Percentiles rank a stretch among this genome's conserved stretches.
Evolutionary conservation across 2,329 filamentous ascomycete genomes (phyloP).

Genomic region (Rugonectria rugulosa): DNA sequence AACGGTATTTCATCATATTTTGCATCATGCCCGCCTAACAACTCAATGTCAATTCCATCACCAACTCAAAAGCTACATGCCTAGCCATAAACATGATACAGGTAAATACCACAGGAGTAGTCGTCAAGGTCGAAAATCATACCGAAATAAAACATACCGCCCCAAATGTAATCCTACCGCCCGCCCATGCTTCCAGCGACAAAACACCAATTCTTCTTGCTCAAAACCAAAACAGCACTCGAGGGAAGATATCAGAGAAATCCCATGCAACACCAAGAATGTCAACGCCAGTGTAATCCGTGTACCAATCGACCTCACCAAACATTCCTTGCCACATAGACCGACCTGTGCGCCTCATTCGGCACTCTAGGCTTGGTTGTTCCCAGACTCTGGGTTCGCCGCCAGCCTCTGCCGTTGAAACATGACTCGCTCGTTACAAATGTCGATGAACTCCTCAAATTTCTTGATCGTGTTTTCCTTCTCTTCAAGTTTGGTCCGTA

Average conservation of each 20-base stretch:
- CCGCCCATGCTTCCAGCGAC: constrained; percentile 22
- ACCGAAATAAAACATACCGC: constrained; percentile 26
- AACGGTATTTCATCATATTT: too few relatives aligned
- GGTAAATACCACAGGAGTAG: constrained; percentile 6
- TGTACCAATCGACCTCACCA: constrained; percentile 21
- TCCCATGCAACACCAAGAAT: constrained; percentile 10
- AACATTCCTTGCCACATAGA: background rate
- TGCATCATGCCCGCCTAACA: too few relatives aligned
- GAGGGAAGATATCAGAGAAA: background rate
- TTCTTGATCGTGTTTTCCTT: constrained; percentile 69
- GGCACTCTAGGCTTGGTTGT: constrained; percentile 35
- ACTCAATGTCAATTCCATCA: too few relatives aligned
- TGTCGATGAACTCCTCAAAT: constrained; percentile 75
- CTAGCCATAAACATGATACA: constrained; percentile 4
- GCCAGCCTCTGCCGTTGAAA: constrained; percentile 64
- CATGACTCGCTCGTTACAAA: constrained; percentile 73
- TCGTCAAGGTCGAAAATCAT: constrained; percentile 32
- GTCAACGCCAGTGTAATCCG: constrained; percentile 32
- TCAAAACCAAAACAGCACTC: constrained; percentile 14
- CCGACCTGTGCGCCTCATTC: constrained; percentile 26
- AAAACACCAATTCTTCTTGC: constrained; percentile 24
- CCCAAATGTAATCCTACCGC: constrained; percentile 23
- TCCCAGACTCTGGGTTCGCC: constrained; percentile 36
- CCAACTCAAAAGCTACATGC: constrained; percentile 10
- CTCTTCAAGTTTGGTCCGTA: constrained; percentile 67